phyloP scores from a whole-genome alignment of 179 eudicot species.

The Beta lomatogona region DNA sequence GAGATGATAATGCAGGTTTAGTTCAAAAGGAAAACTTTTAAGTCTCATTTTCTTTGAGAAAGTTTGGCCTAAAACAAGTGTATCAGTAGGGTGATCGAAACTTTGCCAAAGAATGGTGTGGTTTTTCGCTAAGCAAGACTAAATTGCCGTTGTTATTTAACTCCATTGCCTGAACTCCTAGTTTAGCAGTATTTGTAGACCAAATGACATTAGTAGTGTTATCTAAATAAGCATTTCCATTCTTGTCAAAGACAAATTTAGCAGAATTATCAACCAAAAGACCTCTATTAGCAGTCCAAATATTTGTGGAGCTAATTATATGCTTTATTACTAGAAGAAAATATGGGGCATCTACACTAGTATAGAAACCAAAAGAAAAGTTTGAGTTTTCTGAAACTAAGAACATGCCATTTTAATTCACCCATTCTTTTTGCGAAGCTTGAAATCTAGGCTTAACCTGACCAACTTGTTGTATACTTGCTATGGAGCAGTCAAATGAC shows the following conservation, averaged over 20 bases:
- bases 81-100: slow-evolving; percentile 19
- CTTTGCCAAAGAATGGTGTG: slow-evolving; percentile 7
- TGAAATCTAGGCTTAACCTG: slow-evolving; percentile 1
- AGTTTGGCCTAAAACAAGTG: not conserved
- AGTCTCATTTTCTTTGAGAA: not conserved
- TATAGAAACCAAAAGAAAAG: slow-evolving; percentile 9
- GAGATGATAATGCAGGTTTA: slow-evolving; percentile 13
- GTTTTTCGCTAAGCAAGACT: not conserved
- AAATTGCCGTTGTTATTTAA: slow-evolving; percentile 5
- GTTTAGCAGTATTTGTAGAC: not conserved
- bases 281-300: slow-evolving; percentile 24
- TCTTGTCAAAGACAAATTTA: slow-evolving; percentile 14
- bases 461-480: not conserved
- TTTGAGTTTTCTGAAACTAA: slow-evolving; percentile 4
- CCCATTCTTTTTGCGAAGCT: not conserved
- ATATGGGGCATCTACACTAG: slow-evolving; percentile 13
- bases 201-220: not conserved
- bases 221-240: slow-evolving; percentile 11
- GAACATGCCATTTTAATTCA: slow-evolving; percentile 7
- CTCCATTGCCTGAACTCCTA: not conserved
- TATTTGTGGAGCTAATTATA: slow-evolving; percentile 7
- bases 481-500: too few relatives aligned
- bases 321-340: slow-evolving; percentile 11
- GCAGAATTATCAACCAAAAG: slow-evolving; percentile 7
- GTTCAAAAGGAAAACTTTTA: not conserved